Conservation (phyloP, 78 protist genomes). For the Paratrimastix pyriformis region DNA sequence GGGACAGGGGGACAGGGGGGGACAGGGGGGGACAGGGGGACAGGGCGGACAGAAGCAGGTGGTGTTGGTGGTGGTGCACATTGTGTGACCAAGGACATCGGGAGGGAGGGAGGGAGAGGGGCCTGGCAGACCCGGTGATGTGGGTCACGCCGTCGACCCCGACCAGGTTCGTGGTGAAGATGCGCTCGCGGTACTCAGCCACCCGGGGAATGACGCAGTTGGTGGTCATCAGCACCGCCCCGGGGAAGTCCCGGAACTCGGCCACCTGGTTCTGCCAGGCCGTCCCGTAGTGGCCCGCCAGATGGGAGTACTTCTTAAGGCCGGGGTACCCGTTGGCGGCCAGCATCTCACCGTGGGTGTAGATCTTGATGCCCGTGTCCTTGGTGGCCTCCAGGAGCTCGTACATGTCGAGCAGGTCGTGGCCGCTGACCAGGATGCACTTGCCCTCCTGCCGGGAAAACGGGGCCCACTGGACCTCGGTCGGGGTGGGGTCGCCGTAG, state of each 20-base stretch:
- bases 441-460: constrained; percentile 30
- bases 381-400: constrained; percentile 41
- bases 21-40: too few relatives aligned
- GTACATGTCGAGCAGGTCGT: constrained; percentile 49
- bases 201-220: constrained; percentile 61
- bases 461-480: constrained; percentile 18
- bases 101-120: neutral
- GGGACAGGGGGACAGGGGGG: too few relatives aligned
- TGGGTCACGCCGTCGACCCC: constrained; percentile 35
- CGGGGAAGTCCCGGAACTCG: constrained; percentile 47
- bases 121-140: neutral
- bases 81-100: too few relatives aligned
- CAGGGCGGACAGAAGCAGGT: too few relatives aligned
- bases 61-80: too few relatives aligned
- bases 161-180: constrained; percentile 49
- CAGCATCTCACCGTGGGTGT: constrained; percentile 84
- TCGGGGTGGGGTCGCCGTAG: constrained; percentile 43
- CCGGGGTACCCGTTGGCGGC: constrained; percentile 67
- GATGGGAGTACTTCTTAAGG: constrained; percentile 31
- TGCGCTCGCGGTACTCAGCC: constrained; percentile 35
- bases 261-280: constrained; percentile 73
- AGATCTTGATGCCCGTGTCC: constrained; percentile 54
- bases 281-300: constrained; percentile 66
- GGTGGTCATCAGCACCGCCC: constrained; percentile 69
- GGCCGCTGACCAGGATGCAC: constrained; percentile 58